phyloP scores from a whole-genome alignment of 2,329 filamentous ascomycete genomes.

The Aureobasidium lini region DNA sequence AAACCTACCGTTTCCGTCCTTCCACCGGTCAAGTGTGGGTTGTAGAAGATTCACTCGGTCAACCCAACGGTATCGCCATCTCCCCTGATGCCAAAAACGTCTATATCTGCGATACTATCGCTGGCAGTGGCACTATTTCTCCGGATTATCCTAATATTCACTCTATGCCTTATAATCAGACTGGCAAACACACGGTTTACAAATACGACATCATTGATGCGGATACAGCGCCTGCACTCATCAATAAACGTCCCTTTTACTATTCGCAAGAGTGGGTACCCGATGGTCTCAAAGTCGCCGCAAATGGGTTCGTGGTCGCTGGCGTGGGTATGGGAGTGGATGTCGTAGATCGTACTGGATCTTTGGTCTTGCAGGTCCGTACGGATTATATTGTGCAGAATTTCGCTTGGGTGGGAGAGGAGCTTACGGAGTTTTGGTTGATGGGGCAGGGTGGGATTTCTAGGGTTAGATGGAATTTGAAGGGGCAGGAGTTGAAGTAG shows the following conservation, averaged over 20 bases:
- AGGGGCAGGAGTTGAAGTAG: too few relatives aligned
- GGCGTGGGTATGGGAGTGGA: slow-evolving; percentile 35
- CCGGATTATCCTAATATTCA: slow-evolving; percentile 19
- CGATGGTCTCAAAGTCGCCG: slow-evolving; percentile 37
- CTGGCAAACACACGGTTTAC: slow-evolving; percentile 29
- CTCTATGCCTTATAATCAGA: slow-evolving; percentile 26
- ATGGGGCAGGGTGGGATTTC: slow-evolving; percentile 34
- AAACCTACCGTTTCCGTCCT: slow-evolving; percentile 37
- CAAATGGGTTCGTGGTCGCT: slow-evolving; percentile 35
- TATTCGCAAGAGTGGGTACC: slow-evolving; percentile 33
- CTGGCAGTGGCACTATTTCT: slow-evolving; percentile 8
- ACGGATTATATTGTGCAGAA: slow-evolving; percentile 40
- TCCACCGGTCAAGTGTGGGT: slow-evolving; percentile 33
- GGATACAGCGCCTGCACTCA: slow-evolving; percentile 28
- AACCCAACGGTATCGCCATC: slow-evolving; percentile 40
- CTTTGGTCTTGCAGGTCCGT: slow-evolving; percentile 33
- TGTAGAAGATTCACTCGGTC: slow-evolving; percentile 34
- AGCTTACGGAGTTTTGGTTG: slow-evolving; percentile 35
- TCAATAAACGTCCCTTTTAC: slow-evolving; percentile 35
- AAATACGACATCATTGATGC: slow-evolving; percentile 31
- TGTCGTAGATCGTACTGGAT: slow-evolving; percentile 32
- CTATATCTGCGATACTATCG: slow-evolving; percentile 39
- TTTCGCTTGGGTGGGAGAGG: slow-evolving; percentile 35
- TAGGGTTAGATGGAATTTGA: slow-evolving; percentile 21
- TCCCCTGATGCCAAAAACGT: slow-evolving; percentile 36